Evolutionary conservation across 1,284 basidiomycete genomes (phyloP), one percentile per base, ranked within the genome.

Genomic region (Stygiomarasmius scandens): DNA sequence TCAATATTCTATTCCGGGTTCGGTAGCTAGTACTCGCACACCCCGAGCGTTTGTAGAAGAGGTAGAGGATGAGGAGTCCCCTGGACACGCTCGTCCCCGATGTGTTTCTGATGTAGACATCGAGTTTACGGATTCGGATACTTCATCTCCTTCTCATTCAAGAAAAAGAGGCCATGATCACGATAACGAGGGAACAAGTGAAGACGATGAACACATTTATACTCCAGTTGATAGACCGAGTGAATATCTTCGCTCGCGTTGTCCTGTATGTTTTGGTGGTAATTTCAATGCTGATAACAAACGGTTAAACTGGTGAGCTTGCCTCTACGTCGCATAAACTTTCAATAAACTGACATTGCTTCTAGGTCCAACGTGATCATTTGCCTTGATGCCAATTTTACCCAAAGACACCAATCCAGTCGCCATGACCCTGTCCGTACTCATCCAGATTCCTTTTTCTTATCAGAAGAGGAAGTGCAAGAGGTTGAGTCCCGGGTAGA

Each of bases 61-160:
- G 29, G 29, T 32, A 32, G 29, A 32, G 29, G 29, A 32, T 32
- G 29, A 32, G 12, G 29, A 32, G 5, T 32, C 5, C 12, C 29
- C 5, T 5, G 6, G 1, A 34, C 57, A n/a, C 56, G 62, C 44
- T 54, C 16, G 2, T 59, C 71, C 32, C 67, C 69, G 0, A 11
- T 68, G 0, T 59, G 71, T 5, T 70, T 71, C 58, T 66, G 71
- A 34, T 68, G 71, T 45, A 66, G 55, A 1, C 70, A 43, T 34
- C 32, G 22, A n/a, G 23, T 54, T 3, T 58, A 70, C 38, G 58
- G 66, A 0, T 65, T 63, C 53, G 66, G 64, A 32, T 12, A 12
- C 29, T 6, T 32, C 29, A 12, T 6, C 29, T 6, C 29, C 5
- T 32, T 12, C 6, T 32, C 5, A 5, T 32, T 5, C 29, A 32